Percentiles rank a stretch among this genome's conserved stretches.
phyloP scores from a whole-genome alignment of 345 rosid species.

The Aethionema arabicum region DNA sequence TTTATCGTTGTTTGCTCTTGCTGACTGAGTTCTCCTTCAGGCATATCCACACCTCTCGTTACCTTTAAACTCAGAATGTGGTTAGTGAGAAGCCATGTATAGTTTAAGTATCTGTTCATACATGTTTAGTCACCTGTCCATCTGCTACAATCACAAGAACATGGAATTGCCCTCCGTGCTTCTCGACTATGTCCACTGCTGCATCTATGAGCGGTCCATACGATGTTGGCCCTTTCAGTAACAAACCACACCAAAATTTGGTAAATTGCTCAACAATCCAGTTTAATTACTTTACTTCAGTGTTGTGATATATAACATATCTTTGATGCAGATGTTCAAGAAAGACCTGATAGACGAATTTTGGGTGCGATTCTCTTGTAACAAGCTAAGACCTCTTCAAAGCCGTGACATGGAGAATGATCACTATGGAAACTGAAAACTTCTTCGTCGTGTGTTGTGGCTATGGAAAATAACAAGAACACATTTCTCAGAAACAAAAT shows the following conservation, averaged over 20 bases:
- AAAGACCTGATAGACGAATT: conserved; percentile 62
- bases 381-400: conserved; percentile 79
- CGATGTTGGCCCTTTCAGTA: conserved; percentile 68
- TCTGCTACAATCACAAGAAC: conserved; percentile 75
- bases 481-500: not conserved
- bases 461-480: conserved; percentile 36
- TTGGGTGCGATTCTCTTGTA: conserved; percentile 58
- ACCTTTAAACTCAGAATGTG: conserved; percentile 44
- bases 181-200: conserved; percentile 67
- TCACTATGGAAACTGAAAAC: conserved; percentile 75
- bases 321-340: not conserved
- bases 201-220: conserved; percentile 68
- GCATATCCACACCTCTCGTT: conserved; percentile 50
- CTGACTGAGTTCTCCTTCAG: conserved; percentile 46
- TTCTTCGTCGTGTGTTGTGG: conserved; percentile 68
- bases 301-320: too few species aligned
- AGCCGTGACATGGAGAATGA: conserved; percentile 74
- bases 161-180: conserved; percentile 68
- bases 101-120: not conserved
- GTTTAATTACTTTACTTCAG: too few species aligned
- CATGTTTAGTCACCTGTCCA: conserved; percentile 57
- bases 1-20: conserved; percentile 63
- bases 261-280: not conserved
- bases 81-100: not conserved
- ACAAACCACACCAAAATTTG: conserved; percentile 2